These are phyloP conservation scores for Condylostoma magnum DNA, from an alignment of 169 alveolate genomes.

Conservation along the genomic window DNA sequence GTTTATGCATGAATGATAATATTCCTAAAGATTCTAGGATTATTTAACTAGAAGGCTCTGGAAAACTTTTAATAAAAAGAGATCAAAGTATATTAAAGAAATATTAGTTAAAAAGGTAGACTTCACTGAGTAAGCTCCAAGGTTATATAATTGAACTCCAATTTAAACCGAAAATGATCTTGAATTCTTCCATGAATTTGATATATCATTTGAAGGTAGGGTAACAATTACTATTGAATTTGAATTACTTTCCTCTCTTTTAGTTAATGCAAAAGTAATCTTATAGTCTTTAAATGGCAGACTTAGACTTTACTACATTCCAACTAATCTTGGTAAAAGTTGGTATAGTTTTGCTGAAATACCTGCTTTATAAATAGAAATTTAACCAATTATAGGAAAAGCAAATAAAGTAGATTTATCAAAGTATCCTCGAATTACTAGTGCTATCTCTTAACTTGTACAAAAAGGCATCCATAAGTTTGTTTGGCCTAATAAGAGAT, in stretches of 20 bases:
- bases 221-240: slow-evolving; percentile 13
- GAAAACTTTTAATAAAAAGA: background rate
- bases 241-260: slow-evolving; percentile 4
- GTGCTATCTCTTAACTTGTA: background rate
- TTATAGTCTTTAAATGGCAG: slow-evolving; percentile 7
- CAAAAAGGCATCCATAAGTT: slow-evolving; percentile 7
- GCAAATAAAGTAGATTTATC: slow-evolving; percentile 13
- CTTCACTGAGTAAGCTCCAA: slow-evolving; percentile 1
- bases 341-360: slow-evolving; percentile 19
- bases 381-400: slow-evolving; percentile 27
- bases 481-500: slow-evolving; percentile 28
- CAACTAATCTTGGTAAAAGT: background rate
- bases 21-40: background rate
- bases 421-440: slow-evolving; percentile 12
- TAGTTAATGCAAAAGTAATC: slow-evolving; percentile 17
- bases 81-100: slow-evolving; percentile 11
- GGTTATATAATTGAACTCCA: background rate
- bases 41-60: background rate
- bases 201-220: slow-evolving; percentile 20
- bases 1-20: slow-evolving; percentile 10
- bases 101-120: slow-evolving; percentile 14
- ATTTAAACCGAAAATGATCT: background rate
- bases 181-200: slow-evolving; percentile 24
- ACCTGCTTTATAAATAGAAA: slow-evolving; percentile 14
- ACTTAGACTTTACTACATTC: background rate